Base-by-base conservation (phyloP, 306 rosid genomes). In the Cucumis hystrix region DNA sequence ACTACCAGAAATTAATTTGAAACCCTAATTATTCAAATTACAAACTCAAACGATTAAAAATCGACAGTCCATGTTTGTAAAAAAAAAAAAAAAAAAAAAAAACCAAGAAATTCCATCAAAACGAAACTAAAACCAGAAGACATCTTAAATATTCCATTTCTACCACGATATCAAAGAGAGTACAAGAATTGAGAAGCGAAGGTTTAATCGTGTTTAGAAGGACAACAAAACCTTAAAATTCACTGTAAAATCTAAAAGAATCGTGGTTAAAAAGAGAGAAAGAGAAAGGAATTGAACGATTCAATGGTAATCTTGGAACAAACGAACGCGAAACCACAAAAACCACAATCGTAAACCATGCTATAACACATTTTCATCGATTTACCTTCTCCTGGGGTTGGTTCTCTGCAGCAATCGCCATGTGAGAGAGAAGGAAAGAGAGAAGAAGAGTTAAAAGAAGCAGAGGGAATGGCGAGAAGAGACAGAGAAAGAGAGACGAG, bases 371-470 rank as follows among this genome's bases (percentile, higher is more conserved):
- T 64, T 62, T 47, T 6, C 17, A 7, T 35, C 12, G 17, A 10
- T 20, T 59, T 72, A 90, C 98, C 97, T 88, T 87, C 79, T 88
- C 83, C 65, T 82, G 94, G n/a, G 82, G 57, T 47, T 85, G 97
- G 30, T 78, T 82, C 84, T 96, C 99, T 45, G 93, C 63, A 45
- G 92, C 90, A 65, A 91, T 86, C 81, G 96, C 96, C 99, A 96
- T 95, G 78, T 30, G 37, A 55, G 75, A 43, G 65, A 78, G 49
- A 45, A 28, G 25, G 41, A 49, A 52, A 43, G 58, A 25, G 64
- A 65, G 35, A 12, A 52, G 20, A 52, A 55, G 86, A 79, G 40
- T 1, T 2, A 28, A 28, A 33, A 83, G 68, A 64, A 63, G 54
- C 65, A 20, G 28, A 4, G 47, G 17, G 79, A 54, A 49, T 43